Evolutionary conservation across 2,329 filamentous ascomycete species (phyloP), one percentile per base, ranked within the genome.

Genomic region (Trichoderma afroharzianum): DNA sequence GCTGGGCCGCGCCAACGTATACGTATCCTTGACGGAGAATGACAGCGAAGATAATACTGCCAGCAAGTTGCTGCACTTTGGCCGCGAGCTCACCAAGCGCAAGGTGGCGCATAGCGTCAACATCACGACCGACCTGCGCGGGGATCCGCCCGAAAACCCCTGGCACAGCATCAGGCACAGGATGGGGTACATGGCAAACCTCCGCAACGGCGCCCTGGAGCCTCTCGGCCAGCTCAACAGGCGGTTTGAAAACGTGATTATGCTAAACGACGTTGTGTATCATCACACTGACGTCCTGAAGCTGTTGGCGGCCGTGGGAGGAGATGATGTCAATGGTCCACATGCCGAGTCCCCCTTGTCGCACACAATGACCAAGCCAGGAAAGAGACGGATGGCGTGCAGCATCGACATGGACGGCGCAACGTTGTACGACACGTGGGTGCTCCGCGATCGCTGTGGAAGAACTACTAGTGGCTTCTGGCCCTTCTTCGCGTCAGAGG

Each of bases 131-230:
- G 71, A 67, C 53, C 9, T 72, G 55, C 67, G 71, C 24, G 71
- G 71, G 1, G 64, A 72, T n/a, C 71, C 71, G 18, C 50, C 68
- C 4, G 61, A 67, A 32, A 71, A 72, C 26, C 71, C 71, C n/a
- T 72, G 71, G 71, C 67, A 43, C 15, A 71, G 68, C 57, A 55
- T 72, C 21, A 30, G 28, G 33, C 71, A 72, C 30, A 55, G 71
- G 30, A 72, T 72, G 71, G 61, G 62, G 11, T 72, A 72, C 61
- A 72, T 72, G 71, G 62, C 71, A n/a, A 72, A 72, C 30, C 71
- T 72, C 55, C 71, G 71, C 68, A 72, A 72, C n/a, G 71, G 71
- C 61, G 67, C 68, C n/a, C 50, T 72, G 39, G 55, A 72, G 61
- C 71, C 71, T 21, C 62, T 72, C 8, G 55, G 50, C 9, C 50